These are phyloP conservation scores for Wilhelminamyces savonicus DNA, from an alignment of 805 yeast species.

Conservation along the genomic window DNA sequence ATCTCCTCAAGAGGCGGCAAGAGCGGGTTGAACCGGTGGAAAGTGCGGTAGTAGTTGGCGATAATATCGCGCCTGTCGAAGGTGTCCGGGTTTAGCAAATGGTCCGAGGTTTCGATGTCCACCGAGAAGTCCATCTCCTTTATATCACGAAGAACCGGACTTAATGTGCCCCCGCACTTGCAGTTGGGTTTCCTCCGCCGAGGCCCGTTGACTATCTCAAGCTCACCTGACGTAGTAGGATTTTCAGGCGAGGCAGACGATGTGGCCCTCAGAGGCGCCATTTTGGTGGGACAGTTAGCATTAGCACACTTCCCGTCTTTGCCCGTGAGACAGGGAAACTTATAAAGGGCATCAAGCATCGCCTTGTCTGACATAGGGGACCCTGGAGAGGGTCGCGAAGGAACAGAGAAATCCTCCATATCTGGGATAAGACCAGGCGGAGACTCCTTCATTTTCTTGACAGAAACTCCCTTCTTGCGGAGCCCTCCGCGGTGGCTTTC, in stretches of 20 bases:
- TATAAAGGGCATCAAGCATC: too few relatives aligned
- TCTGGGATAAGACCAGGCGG: slow-evolving; percentile 8
- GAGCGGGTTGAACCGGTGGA: slow-evolving; percentile 42
- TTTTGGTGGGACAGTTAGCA: too few relatives aligned
- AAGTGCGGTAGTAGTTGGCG: slow-evolving; percentile 26
- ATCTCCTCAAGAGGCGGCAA: slow-evolving; percentile 36
- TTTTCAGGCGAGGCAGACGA: too few relatives aligned
- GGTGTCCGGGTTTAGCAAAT: slow-evolving; percentile 15
- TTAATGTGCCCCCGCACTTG: too few relatives aligned
- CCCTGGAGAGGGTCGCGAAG: too few relatives aligned
- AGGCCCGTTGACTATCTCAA: too few relatives aligned
- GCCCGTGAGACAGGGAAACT: too few relatives aligned
- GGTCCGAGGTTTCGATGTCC: slow-evolving; percentile 3
- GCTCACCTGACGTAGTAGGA: too few relatives aligned
- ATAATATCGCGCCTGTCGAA: slow-evolving; percentile 2
- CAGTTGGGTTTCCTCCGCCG: too few relatives aligned
- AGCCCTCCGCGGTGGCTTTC: slow-evolving; percentile 51
- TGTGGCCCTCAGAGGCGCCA: too few relatives aligned
- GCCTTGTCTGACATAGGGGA: too few relatives aligned
- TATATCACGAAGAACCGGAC: too few relatives aligned
- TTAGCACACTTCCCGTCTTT: neutral
- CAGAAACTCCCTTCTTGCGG: slow-evolving; percentile 45
- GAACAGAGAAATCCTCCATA: slow-evolving; percentile 11
- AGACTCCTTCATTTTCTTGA: slow-evolving; percentile 15
- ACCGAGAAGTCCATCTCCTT: slow-evolving; percentile 2